Evolutionary conservation across 1,284 basidiomycete species (phyloP).

Genomic region (Ceratobasidium sp.): DNA sequence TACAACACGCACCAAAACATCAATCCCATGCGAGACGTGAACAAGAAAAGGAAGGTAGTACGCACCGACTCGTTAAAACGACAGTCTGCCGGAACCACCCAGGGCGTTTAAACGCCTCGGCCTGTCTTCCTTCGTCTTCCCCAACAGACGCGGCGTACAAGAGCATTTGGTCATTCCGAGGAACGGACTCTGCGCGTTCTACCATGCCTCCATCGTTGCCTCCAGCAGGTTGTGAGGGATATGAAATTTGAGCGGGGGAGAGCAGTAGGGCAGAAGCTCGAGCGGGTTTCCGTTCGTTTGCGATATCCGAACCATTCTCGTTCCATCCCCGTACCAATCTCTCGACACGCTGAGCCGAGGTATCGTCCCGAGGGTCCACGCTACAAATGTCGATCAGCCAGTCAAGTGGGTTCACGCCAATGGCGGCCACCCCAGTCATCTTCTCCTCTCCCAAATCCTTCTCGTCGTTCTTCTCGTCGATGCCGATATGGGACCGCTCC

Average conservation of each 20-base stretch:
- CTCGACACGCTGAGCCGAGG: conserved; percentile 50
- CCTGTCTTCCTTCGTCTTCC: not conserved
- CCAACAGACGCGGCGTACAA: conserved; percentile 16
- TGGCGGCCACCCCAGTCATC: conserved; percentile 48
- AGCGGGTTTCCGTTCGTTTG: conserved; percentile 10
- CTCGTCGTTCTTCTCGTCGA: too few relatives aligned
- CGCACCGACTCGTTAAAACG: conserved; percentile 43
- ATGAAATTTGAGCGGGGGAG: too few relatives aligned
- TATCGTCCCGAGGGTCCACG: conserved; percentile 59
- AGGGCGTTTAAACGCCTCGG: conserved; percentile 16
- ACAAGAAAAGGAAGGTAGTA: too few relatives aligned
- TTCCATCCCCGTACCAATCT: conserved; percentile 53
- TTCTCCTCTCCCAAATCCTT: not conserved
- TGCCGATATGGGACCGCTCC: not conserved
- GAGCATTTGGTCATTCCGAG: conserved; percentile 13
- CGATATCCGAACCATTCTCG: conserved; percentile 47
- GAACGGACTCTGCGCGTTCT: conserved; percentile 5
- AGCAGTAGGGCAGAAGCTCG: not conserved
- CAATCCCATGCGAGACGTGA: too few relatives aligned
- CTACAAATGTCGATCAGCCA: conserved; percentile 62
- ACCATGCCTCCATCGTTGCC: not conserved
- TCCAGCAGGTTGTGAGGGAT: too few relatives aligned
- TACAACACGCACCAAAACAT: too few relatives aligned
- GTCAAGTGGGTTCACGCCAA: conserved; percentile 57
- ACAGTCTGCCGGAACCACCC: conserved; percentile 42